A percentile compares a stretch with the other conserved stretches of the same genome.
Evolutionary conservation across 345 rosid species (phyloP).

Genomic region (Sisymbrium altissimum): DNA sequence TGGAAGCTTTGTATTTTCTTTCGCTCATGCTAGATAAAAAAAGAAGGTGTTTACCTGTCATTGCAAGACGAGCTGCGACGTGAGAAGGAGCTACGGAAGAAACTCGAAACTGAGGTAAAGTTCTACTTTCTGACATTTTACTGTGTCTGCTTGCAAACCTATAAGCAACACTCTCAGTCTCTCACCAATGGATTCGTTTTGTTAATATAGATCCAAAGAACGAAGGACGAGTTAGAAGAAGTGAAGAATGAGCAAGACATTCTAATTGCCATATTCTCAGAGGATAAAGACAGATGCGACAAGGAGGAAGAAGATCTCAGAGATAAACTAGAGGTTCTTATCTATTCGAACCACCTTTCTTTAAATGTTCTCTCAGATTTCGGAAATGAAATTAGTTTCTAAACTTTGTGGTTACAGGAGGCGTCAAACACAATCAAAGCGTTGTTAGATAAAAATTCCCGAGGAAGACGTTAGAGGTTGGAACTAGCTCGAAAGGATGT

Average conservation of each 20-base stretch:
- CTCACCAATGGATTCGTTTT: background rate
- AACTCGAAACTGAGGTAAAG: conserved; percentile 56
- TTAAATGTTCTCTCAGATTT: background rate
- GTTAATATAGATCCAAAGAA: conserved; percentile 43
- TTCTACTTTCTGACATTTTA: background rate
- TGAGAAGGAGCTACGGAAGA: conserved; percentile 48
- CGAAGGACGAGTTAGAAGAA: conserved; percentile 47
- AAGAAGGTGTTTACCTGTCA: conserved; percentile 24
- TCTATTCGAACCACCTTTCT: background rate
- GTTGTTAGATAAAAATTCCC: background rate
- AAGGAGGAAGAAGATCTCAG: conserved; percentile 59
- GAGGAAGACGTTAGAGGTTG: background rate
- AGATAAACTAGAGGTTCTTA: conserved; percentile 53
- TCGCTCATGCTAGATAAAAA: conserved; percentile 35
- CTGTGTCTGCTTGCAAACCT: background rate
- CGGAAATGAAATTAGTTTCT: background rate
- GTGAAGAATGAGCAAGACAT: conserved; percentile 65
- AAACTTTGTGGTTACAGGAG: conserved; percentile 18
- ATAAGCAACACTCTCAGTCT: background rate
- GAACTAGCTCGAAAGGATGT: background rate
- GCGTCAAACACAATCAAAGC: background rate
- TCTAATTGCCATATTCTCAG: conserved; percentile 63
- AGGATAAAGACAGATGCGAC: conserved; percentile 72
- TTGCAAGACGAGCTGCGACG: conserved; percentile 24
- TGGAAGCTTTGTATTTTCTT: background rate